Evolutionary conservation across 148 eudicot species (phyloP).

Genomic region (Rhododendron ferrugineum): DNA sequence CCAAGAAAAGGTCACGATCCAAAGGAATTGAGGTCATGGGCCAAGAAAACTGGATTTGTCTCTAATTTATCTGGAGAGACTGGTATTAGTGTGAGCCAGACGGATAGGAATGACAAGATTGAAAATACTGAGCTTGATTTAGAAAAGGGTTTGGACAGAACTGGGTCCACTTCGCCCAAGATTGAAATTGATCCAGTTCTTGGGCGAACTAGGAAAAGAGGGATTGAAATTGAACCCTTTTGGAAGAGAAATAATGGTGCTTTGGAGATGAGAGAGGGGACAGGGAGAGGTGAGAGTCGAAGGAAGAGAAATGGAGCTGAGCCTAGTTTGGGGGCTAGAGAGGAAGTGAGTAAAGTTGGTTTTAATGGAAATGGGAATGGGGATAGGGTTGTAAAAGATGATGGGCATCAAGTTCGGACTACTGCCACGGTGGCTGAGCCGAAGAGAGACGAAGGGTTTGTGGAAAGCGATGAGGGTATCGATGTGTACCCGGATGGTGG

Average conservation of each 20-base stretch:
- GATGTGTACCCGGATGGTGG: constrained; percentile 30
- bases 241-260: constrained; percentile 21
- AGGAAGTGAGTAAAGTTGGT: constrained; percentile 33
- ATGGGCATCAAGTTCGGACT: constrained; percentile 24
- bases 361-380: constrained; percentile 33
- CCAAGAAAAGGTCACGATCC: constrained; percentile 70
- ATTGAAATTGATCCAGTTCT: constrained; percentile 70
- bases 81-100: constrained; percentile 31
- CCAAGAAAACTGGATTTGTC: constrained; percentile 91
- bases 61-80: constrained; percentile 70
- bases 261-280: constrained; percentile 26
- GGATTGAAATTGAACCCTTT: constrained; percentile 51
- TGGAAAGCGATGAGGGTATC: constrained; percentile 31
- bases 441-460: constrained; percentile 37
- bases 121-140: constrained; percentile 34
- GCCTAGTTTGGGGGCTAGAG: constrained; percentile 19
- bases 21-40: constrained; percentile 87
- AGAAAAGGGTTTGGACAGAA: constrained; percentile 49
- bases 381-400: constrained; percentile 21
- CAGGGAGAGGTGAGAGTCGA: constrained; percentile 25
- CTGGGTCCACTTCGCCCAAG: constrained; percentile 46
- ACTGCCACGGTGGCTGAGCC: constrained; percentile 22
- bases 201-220: constrained; percentile 46
- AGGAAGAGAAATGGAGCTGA: constrained; percentile 28
- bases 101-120: constrained; percentile 27